Evolutionary conservation across 441 rosid species (phyloP).

Genomic region (Mallotus japonicus): DNA sequence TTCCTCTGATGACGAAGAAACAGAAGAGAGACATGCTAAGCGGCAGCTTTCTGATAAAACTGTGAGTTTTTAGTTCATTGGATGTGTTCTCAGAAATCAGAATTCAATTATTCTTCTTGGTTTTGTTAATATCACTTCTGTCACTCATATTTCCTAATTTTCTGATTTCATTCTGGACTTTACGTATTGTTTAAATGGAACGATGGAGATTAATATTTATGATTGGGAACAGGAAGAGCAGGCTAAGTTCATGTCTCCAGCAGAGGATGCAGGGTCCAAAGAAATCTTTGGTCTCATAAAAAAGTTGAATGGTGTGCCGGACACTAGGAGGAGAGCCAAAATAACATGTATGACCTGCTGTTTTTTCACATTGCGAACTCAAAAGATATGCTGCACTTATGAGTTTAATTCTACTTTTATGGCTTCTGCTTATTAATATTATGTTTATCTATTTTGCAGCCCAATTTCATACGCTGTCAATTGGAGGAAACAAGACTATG

Average conservation of each 20-base stretch:
- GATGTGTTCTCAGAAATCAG: not conserved
- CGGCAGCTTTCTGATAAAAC: slow-evolving; percentile 50
- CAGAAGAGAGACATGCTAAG: slow-evolving; percentile 48
- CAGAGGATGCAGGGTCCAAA: slow-evolving; percentile 52
- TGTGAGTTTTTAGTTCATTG: slow-evolving; percentile 45
- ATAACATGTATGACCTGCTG: slow-evolving; percentile 49
- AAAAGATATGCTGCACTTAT: slow-evolving; percentile 7
- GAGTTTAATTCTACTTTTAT: slow-evolving; percentile 8
- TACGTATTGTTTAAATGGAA: not conserved
- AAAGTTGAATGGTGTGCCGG: slow-evolving; percentile 63
- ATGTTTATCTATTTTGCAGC: slow-evolving; percentile 42
- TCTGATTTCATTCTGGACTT: not conserved
- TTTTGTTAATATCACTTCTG: not conserved
- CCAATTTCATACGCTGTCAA: slow-evolving; percentile 42
- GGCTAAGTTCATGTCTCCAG: slow-evolving; percentile 48
- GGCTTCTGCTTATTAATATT: no score
- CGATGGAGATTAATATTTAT: slow-evolving; percentile 20
- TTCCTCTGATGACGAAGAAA: slow-evolving; percentile 92
- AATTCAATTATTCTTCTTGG: not conserved
- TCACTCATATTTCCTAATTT: not conserved
- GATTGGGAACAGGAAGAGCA: slow-evolving; percentile 54
- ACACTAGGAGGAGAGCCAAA: slow-evolving; percentile 58
- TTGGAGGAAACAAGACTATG: slow-evolving; percentile 40
- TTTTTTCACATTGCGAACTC: slow-evolving; percentile 7
- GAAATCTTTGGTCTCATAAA: slow-evolving; percentile 69